A percentile compares a stretch with the other conserved stretches of the same genome.
Evolutionary conservation across 805 yeast genomes (phyloP).

Genomic region (Candida ulmi): DNA sequence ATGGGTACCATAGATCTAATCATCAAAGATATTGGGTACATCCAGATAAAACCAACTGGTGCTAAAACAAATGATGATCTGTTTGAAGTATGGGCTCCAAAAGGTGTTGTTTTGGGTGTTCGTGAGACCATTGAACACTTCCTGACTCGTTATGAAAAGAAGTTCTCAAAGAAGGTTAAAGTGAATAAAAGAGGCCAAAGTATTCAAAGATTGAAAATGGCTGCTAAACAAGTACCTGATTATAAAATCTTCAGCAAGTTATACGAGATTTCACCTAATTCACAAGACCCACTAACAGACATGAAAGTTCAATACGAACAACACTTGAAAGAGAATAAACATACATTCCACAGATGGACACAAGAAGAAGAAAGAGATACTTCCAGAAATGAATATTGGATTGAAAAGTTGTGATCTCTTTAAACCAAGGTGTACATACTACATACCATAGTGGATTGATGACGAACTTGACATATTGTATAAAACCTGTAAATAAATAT

Average conservation of each 20-base stretch:
- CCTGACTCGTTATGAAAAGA: slow-evolving; percentile 24
- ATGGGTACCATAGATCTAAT: slow-evolving; percentile 62
- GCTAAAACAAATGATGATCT: slow-evolving; percentile 26
- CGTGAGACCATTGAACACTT: slow-evolving; percentile 46
- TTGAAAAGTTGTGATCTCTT: slow-evolving; percentile 20
- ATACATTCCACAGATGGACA: slow-evolving; percentile 16
- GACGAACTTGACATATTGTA: too few species aligned
- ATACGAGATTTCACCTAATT: slow-evolving; percentile 19
- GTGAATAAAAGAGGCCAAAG: slow-evolving; percentile 14
- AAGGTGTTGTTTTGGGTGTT: slow-evolving; percentile 46
- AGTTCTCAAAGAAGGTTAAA: slow-evolving; percentile 27
- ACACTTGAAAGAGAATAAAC: slow-evolving; percentile 18
- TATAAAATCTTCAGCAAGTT: slow-evolving; percentile 20
- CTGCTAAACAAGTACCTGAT: slow-evolving; percentile 15
- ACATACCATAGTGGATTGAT: too few species aligned
- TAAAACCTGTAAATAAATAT: too few species aligned
- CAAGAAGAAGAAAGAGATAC: slow-evolving; percentile 16
- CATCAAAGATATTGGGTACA: slow-evolving; percentile 56
- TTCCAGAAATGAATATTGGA: slow-evolving; percentile 22
- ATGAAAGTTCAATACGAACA: slow-evolving; percentile 15
- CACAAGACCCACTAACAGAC: slow-evolving; percentile 26
- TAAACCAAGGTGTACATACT: neutral
- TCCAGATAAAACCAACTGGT: slow-evolving; percentile 59
- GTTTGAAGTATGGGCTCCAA: slow-evolving; percentile 50
- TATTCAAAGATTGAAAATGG: slow-evolving; percentile 15